Conservation (phyloP, 768 basidiomycete genomes). For the Stropharia rugosoannulata region DNA sequence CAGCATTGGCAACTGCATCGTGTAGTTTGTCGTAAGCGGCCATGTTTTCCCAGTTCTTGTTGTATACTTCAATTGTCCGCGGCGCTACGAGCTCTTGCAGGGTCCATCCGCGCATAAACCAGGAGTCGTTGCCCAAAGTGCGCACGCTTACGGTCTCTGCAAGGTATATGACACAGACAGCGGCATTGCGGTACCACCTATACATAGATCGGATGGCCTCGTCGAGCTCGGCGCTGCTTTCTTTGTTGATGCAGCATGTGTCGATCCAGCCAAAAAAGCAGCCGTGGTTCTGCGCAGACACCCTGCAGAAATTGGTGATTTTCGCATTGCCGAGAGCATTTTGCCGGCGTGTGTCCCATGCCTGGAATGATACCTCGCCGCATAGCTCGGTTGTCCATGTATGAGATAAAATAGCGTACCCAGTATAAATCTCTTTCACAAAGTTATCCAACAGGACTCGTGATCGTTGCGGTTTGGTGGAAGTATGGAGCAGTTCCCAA, state of each 20-base stretch:
- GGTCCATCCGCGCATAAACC: constrained; percentile 17
- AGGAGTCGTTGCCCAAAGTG: constrained; percentile 1
- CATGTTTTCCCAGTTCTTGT: neutral
- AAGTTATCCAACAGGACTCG: too few relatives aligned
- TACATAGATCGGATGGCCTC: constrained; percentile 16
- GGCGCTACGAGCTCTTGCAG: constrained; percentile 14
- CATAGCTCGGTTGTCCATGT: constrained; percentile 4
- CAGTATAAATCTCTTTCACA: neutral
- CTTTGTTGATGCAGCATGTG: constrained; percentile 15
- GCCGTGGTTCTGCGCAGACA: constrained; percentile 3
- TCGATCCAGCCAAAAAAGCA: constrained; percentile 11
- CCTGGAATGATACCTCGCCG: constrained; percentile 5
- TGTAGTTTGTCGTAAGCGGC: neutral
- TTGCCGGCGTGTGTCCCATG: neutral
- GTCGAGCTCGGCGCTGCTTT: constrained; percentile 13
- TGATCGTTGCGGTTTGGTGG: too few relatives aligned
- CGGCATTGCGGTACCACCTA: constrained; percentile 10
- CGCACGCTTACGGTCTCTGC: constrained; percentile 1
- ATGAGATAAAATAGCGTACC: constrained; percentile 15
- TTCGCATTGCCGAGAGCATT: neutral
- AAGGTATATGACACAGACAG: constrained; percentile 7
- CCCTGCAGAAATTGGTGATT: constrained; percentile 5
- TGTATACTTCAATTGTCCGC: constrained; percentile 3
- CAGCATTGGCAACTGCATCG: neutral
- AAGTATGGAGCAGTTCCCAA: too few relatives aligned